Evolutionary conservation across 2,329 filamentous ascomycete genomes (phyloP), one percentile per base, ranked within the genome.

Genomic region (Herpotrichia juniperi): DNA sequence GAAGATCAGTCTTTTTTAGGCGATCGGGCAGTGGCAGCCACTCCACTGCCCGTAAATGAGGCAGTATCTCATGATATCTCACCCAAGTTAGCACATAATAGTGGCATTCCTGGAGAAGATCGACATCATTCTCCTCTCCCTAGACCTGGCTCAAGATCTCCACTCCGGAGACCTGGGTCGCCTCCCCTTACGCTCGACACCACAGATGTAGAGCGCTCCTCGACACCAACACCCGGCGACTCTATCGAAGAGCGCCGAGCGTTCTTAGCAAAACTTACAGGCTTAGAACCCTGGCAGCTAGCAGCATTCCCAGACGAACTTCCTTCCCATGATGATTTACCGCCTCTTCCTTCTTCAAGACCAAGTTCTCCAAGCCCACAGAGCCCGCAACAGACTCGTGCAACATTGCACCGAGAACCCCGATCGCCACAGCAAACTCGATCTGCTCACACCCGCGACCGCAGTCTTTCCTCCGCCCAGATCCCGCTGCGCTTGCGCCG

Each of bases 1-100:
- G 76, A 67, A 68, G 74, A 66, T 54, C 69, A 79, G 76, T 81
- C 83, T 86, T 86, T 86, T 86, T 85, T 86, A 87, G 83, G 72
- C 69, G 76, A 78, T 75, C 78, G 82, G 83, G 83, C 81, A 81
- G 83, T 84, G 82, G 81, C 81, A 60, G 65, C 57, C 61, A 66
- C 64, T 75, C 79, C 79, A 75, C 71, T 73, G 74, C 76, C 75
- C 74, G 72, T 57, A 70, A 69, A 56, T 69, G 69, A 72, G 66
- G 49, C 59, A 58, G 40, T 42, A n/a, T 48, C 57, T 50, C 46
- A 43, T 22, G 34, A 39, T 25, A 62, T 50, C 46, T 54, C 59
- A 61, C 48, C 61, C 55, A 53, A 56, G 40, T 50, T 42, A 31
- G 39, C 35, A 48, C 37, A 59, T 22, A 57, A 62, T 42, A 64